Percentiles rank a stretch among this genome's conserved stretches.
These are phyloP conservation scores for Hypoxylon intermedium DNA, from an alignment of 495 filamentous ascomycete genomes.

Conservation along the genomic window DNA sequence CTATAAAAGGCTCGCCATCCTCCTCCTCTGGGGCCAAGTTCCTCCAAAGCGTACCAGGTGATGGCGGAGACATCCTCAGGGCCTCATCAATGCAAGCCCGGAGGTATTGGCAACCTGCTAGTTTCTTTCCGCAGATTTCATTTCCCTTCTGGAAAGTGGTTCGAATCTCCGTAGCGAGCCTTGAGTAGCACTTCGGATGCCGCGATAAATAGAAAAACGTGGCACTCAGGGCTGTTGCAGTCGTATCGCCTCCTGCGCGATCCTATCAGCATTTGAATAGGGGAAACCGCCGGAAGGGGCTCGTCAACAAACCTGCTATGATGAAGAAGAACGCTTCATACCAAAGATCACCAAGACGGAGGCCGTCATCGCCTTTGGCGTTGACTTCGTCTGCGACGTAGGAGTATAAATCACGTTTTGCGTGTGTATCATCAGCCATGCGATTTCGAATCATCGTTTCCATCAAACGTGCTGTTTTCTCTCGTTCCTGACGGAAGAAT, in stretches of 20 bases:
- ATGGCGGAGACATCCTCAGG: constrained; percentile 63
- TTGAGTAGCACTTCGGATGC: constrained; percentile 50
- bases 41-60: constrained; percentile 51
- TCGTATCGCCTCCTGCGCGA: constrained; percentile 57
- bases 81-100: constrained; percentile 64
- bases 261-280: neutral
- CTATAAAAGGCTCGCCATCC: constrained; percentile 6
- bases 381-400: constrained; percentile 54
- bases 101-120: constrained; percentile 57
- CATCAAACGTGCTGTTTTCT: constrained; percentile 17
- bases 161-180: constrained; percentile 51
- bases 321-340: constrained; percentile 23
- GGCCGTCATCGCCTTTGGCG: constrained; percentile 15
- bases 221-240: constrained; percentile 54
- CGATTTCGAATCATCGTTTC: constrained; percentile 27
- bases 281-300: neutral
- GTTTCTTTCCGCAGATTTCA: constrained; percentile 50
- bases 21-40: constrained; percentile 10
- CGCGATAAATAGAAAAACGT: constrained; percentile 64
- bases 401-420: constrained; percentile 29
- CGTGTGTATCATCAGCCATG: constrained; percentile 15
- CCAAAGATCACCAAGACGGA: constrained; percentile 19
- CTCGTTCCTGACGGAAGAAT: constrained; percentile 9
- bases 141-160: constrained; percentile 46
- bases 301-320: constrained; percentile 16